Conservation (phyloP, 2,329 filamentous ascomycete species). For the Penicillium carneum region DNA sequence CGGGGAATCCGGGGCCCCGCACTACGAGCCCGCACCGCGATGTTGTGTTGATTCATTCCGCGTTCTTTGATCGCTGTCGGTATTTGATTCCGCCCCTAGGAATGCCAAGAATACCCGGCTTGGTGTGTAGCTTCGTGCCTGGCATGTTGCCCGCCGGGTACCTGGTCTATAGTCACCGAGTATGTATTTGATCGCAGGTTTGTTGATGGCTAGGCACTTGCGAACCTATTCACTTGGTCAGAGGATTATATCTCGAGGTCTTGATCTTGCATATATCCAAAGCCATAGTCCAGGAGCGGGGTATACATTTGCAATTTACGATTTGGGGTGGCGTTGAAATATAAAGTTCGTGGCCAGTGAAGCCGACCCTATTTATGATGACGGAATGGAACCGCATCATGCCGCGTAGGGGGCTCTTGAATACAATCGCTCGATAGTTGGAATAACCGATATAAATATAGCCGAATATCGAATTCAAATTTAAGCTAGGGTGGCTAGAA, state of each 20-base stretch:
- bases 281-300: background rate
- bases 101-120: background rate
- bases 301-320: background rate
- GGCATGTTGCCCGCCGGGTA: background rate
- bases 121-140: background rate
- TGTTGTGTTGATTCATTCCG: conserved; percentile 5
- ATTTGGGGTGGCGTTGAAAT: background rate
- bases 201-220: background rate
- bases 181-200: background rate
- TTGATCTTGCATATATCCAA: background rate
- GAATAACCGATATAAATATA: conserved; percentile 3
- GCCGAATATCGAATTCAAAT: conserved; percentile 6
- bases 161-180: too few species aligned
- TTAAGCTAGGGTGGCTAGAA: background rate
- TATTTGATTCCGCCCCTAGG: conserved; percentile 6
- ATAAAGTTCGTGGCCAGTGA: background rate
- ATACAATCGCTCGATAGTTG: background rate
- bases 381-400: conserved; percentile 12
- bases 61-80: background rate
- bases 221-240: background rate
- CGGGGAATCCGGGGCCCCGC: conserved; percentile 23
- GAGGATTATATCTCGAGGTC: background rate
- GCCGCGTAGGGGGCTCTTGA: too few species aligned
- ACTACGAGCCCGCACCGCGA: background rate
- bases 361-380: background rate